These are phyloP conservation scores for Zygosaccharomyces rouxii DNA, from an alignment of 805 yeast species.

Conservation along the genomic window DNA sequence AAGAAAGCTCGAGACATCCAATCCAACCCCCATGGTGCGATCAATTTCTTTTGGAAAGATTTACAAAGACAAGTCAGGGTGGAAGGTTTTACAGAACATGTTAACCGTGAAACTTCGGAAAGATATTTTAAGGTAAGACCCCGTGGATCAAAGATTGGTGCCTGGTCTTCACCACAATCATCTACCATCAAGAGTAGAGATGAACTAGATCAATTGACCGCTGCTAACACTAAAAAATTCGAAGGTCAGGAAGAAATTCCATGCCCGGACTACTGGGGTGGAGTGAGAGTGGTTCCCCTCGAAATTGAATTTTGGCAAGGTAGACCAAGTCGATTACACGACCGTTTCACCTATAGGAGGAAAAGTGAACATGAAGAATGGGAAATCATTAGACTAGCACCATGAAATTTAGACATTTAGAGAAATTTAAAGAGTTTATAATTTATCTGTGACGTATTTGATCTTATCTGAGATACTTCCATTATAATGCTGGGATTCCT, in stretches of 20 bases:
- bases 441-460: constrained; percentile 8
- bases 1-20: constrained; percentile 71
- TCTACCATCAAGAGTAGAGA: constrained; percentile 52
- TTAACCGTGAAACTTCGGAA: constrained; percentile 66
- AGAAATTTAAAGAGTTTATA: neutral
- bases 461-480: constrained; percentile 14
- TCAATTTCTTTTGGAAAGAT: constrained; percentile 89
- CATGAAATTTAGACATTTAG: constrained; percentile 39
- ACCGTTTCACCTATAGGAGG: constrained; percentile 71
- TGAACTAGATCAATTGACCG: constrained; percentile 54
- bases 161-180: constrained; percentile 94
- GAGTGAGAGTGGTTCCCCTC: constrained; percentile 78
- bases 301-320: constrained; percentile 99
- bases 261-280: constrained; percentile 96
- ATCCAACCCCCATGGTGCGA: constrained; percentile 73
- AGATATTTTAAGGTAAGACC: constrained; percentile 85
- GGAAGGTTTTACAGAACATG: constrained; percentile 77
- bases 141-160: constrained; percentile 88
- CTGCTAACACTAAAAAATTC: constrained; percentile 50
- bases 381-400: constrained; percentile 68
- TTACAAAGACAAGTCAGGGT: constrained; percentile 89
- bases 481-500: constrained; percentile 12
- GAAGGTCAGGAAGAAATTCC: constrained; percentile 64
- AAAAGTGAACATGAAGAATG: constrained; percentile 49
- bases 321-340: constrained; percentile 82